Percentiles rank a stretch among this genome's conserved stretches.
These are phyloP conservation scores for Jackrogersella multiformis DNA, from an alignment of 495 filamentous ascomycete species.

Conservation along the genomic window DNA sequence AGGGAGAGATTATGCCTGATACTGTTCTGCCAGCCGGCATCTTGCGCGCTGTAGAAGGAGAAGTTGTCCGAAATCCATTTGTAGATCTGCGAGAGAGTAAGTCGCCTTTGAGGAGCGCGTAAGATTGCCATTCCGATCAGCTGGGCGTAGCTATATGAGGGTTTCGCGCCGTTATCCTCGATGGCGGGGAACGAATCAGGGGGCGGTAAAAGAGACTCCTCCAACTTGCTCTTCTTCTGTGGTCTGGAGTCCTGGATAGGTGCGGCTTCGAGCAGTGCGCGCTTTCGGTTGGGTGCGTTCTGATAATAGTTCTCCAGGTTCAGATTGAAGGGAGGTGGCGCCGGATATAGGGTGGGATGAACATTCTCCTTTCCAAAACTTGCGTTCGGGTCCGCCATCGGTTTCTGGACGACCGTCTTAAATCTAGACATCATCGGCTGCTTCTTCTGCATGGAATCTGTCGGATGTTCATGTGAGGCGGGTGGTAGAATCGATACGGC, in stretches of 20 bases:
- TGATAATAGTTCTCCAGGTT: conserved; percentile 64
- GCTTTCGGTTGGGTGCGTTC: conserved; percentile 67
- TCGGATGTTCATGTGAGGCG: conserved; percentile 67
- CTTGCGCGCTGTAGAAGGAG: conserved; percentile 81
- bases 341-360: conserved; percentile 58
- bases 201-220: conserved; percentile 67
- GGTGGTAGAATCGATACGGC: conserved; percentile 79
- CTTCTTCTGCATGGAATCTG: conserved; percentile 89
- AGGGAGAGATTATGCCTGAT: conserved; percentile 98
- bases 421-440: conserved; percentile 66
- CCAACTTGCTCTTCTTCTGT: conserved; percentile 68
- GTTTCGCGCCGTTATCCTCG: conserved; percentile 88
- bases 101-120: conserved; percentile 79
- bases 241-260: conserved; percentile 73
- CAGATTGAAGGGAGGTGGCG: conserved; percentile 61
- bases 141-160: conserved; percentile 90
- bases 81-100: conserved; percentile 97
- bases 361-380: conserved; percentile 74
- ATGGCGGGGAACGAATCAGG: conserved; percentile 81
- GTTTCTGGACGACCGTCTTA: conserved; percentile 69
- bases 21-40: conserved; percentile 97
- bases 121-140: conserved; percentile 98
- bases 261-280: conserved; percentile 75
- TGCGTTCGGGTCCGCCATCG: conserved; percentile 71
- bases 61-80: conserved; percentile 98